Evolutionary conservation across 2,329 filamentous ascomycete genomes (phyloP), one percentile per base, ranked within the genome.

Genomic region (Lachnellula arida): DNA sequence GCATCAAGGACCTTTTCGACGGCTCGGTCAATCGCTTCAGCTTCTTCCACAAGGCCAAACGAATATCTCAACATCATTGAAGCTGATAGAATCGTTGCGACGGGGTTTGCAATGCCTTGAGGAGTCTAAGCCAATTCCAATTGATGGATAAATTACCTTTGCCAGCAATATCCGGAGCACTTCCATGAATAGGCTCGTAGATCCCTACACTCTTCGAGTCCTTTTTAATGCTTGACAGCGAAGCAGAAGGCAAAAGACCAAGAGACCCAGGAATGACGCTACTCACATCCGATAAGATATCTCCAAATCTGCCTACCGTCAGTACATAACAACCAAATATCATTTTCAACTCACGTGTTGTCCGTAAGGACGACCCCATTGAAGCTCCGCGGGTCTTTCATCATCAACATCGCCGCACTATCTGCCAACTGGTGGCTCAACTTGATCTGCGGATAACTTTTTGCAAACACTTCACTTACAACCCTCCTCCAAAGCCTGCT

Each of bases 41-140:
- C 89, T 72, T 96, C 86, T 47, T 84, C 79, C 39, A 86, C 83
- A 63, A 91, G 81, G 67, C 85, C 84, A 57, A 96, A 81, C 14
- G 89, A 95, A 79, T 96, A 97, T 69, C 90, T 87, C 69, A 96
- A 81, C 86, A 97, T 89, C 91, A 97, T 95, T 67, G 89, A 90
- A 15, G 95, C 81, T n/a, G 89, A 95, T 37, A 97, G 81, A 62
- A 97, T 89, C 55, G 89, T 91, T 49, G 91, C 91, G 58, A 96
- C 79, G 42, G 92, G 92, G 79, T 94, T 95, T 67, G 94, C 90
- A 65, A 95, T 86, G 55, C 89, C 89, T 75, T 94, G 82, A 8
- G 11, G n/a, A 12, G n/a, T 44, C 5, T 12, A 5, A 6, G 11
- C 19, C 2, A 12, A 5, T 9, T 14, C 19, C 17, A 22, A 22